Conservation (phyloP, 345 rosid species). For the Brassica incana region DNA sequence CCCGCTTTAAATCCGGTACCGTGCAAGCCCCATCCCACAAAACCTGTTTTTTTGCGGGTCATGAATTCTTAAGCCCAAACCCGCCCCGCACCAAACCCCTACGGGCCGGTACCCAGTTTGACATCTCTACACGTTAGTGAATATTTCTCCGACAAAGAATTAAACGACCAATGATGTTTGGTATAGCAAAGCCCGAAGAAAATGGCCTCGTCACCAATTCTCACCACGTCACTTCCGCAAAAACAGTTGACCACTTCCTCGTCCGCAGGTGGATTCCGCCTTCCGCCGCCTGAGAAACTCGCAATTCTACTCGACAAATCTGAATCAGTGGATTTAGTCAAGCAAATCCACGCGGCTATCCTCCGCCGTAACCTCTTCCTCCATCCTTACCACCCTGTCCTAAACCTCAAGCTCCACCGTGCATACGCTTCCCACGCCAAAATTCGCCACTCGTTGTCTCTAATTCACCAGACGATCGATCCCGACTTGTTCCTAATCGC, state of each 20-base stretch:
- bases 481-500: constrained; percentile 65
- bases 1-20: background rate
- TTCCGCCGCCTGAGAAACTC: constrained; percentile 47
- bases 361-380: constrained; percentile 61
- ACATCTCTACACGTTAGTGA: constrained; percentile 19
- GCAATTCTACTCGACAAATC: constrained; percentile 53
- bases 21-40: background rate
- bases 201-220: constrained; percentile 5
- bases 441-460: constrained; percentile 49
- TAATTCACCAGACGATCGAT: constrained; percentile 51
- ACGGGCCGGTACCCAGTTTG: background rate
- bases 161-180: background rate
- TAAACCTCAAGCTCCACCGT: constrained; percentile 81
- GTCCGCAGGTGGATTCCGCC: constrained; percentile 6
- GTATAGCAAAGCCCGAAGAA: background rate
- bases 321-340: constrained; percentile 42
- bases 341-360: constrained; percentile 71
- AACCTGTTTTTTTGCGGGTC: background rate
- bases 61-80: background rate
- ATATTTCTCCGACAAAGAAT: background rate
- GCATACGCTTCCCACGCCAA: constrained; percentile 65
- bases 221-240: constrained; percentile 8
- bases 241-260: background rate
- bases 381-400: constrained; percentile 44
- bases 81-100: background rate